These are phyloP conservation scores for Acrocalymma vagum DNA, from an alignment of 2,329 filamentous ascomycete genomes.

Conservation along the genomic window DNA sequence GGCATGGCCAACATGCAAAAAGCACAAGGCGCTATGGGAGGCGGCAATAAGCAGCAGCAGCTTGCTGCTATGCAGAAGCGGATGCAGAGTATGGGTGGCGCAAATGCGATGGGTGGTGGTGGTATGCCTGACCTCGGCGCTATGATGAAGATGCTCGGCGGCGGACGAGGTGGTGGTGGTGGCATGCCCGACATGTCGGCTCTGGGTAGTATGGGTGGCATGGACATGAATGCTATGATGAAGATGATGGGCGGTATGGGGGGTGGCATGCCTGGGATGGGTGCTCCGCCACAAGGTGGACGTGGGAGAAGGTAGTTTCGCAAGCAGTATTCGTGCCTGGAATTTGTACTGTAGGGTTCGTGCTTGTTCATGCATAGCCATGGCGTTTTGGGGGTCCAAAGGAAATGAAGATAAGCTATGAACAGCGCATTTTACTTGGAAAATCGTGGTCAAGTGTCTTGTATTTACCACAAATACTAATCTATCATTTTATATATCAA, in stretches of 20 bases:
- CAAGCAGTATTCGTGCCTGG: constrained; percentile 1
- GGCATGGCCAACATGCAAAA: constrained; percentile 98
- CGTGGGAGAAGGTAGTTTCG: constrained; percentile 29
- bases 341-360: background rate
- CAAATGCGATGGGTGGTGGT: constrained; percentile 66
- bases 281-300: constrained; percentile 26
- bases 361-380: constrained; percentile 35
- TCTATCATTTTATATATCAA: no score
- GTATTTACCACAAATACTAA: no score
- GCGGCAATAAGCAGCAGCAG: constrained; percentile 90
- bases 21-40: constrained; percentile 89
- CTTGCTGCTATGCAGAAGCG: constrained; percentile 97
- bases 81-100: constrained; percentile 89
- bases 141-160: constrained; percentile 91
- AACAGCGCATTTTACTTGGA: no score
- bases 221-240: constrained; percentile 52
- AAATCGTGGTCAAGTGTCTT: no score
- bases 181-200: constrained; percentile 71
- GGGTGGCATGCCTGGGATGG: constrained; percentile 67
- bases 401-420: no score
- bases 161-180: constrained; percentile 69
- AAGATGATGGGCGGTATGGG: constrained; percentile 55
- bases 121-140: constrained; percentile 82
- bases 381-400: constrained; percentile 34
- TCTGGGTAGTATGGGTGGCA: constrained; percentile 66